Percentiles rank a stretch among this genome's conserved stretches.
phyloP scores from a whole-genome alignment of 495 filamentous ascomycete species.

The Hyaloscypha hepaticicola region DNA sequence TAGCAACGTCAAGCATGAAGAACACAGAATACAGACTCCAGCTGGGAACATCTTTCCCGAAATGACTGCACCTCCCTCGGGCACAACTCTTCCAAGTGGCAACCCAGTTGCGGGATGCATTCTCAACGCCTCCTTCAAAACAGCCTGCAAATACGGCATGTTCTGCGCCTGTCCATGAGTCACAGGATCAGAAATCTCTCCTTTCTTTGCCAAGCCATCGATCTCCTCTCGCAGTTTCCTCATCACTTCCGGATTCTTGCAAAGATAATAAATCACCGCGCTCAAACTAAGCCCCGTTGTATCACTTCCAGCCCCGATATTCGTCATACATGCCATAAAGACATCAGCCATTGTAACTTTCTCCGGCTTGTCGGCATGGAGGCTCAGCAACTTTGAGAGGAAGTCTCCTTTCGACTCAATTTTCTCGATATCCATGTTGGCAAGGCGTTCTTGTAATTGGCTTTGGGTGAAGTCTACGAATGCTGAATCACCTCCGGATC shows the following conservation, averaged over 20 bases:
- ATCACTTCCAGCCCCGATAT: slow-evolving; percentile 37
- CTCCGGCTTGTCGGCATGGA: slow-evolving; percentile 44
- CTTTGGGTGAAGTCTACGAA: background rate
- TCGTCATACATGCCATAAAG: slow-evolving; percentile 35
- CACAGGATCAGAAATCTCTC: slow-evolving; percentile 36
- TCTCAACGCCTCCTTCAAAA: slow-evolving; percentile 62
- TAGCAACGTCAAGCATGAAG: background rate
- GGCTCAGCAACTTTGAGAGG: slow-evolving; percentile 42
- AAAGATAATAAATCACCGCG: slow-evolving; percentile 40
- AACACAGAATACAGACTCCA: slow-evolving; percentile 27
- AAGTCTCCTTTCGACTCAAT: slow-evolving; percentile 33
- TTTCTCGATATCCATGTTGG: slow-evolving; percentile 19
- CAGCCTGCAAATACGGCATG: slow-evolving; percentile 57
- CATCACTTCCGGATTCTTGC: slow-evolving; percentile 38
- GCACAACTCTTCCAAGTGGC: slow-evolving; percentile 56
- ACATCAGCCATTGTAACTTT: slow-evolving; percentile 49
- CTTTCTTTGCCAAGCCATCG: slow-evolving; percentile 35
- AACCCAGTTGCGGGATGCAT: slow-evolving; percentile 58
- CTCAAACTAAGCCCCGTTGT: slow-evolving; percentile 43
- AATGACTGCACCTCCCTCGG: slow-evolving; percentile 45
- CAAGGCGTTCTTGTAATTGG: background rate
- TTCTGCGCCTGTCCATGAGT: slow-evolving; percentile 45
- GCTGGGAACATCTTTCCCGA: slow-evolving; percentile 52
- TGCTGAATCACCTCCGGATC: background rate
- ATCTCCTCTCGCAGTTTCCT: slow-evolving; percentile 42